A percentile compares a stretch with the other conserved stretches of the same genome.
Evolutionary conservation across 768 basidiomycete genomes (phyloP).

Genomic region (Mycena olivaceomarginata): DNA sequence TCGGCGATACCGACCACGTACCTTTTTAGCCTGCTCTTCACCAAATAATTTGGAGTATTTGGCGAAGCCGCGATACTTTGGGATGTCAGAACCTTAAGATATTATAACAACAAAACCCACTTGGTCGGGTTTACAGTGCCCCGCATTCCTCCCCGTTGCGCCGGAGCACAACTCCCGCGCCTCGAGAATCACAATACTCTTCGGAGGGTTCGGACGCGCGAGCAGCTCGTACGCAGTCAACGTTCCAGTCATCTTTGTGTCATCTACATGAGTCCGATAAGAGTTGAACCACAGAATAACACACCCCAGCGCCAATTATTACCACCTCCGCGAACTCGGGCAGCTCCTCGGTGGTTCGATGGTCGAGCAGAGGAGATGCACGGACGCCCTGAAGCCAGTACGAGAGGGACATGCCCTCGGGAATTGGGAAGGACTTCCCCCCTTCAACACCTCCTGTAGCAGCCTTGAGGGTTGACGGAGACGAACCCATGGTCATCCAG

Average conservation of each 20-base stretch:
- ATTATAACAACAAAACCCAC: neutral
- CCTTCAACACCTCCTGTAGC: conserved; percentile 17
- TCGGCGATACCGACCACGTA: neutral
- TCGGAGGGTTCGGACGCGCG: conserved; percentile 41
- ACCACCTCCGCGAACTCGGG: conserved; percentile 52
- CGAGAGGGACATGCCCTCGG: conserved; percentile 43
- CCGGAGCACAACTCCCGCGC: conserved; percentile 76
- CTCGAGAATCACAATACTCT: conserved; percentile 74
- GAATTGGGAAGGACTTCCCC: conserved; percentile 40
- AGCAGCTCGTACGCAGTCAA: conserved; percentile 46
- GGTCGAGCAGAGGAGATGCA: conserved; percentile 43
- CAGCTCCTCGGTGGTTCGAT: conserved; percentile 44
- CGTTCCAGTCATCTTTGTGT: conserved; percentile 46
- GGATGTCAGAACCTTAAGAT: too few species aligned
- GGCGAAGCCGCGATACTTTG: conserved; percentile 63
- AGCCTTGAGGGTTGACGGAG: neutral
- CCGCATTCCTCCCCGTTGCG: conserved; percentile 73
- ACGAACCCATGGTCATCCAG: neutral
- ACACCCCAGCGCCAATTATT: conserved; percentile 75
- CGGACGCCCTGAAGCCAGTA: conserved; percentile 48
- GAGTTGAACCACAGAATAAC: conserved; percentile 47
- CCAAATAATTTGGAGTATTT: conserved; percentile 62
- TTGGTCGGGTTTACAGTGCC: conserved; percentile 69
- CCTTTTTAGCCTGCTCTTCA: conserved; percentile 42
- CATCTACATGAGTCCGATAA: neutral